Evolutionary conservation across 306 rosid species (phyloP).

Genomic region (Cucurbita argyrosperma): DNA sequence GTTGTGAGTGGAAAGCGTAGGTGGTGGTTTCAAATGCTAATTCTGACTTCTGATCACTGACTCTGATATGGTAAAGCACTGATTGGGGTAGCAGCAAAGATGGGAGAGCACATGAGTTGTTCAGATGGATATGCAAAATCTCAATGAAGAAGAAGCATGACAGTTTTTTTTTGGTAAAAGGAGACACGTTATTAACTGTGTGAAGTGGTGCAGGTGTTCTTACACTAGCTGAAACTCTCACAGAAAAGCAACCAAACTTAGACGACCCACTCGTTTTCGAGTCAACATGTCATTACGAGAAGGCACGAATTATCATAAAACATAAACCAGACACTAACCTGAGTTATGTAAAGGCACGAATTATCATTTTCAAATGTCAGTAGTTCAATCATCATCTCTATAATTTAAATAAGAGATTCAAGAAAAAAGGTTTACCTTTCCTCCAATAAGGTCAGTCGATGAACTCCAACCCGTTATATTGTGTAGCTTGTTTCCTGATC

Average conservation of each 20-base stretch:
- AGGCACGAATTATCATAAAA: no score
- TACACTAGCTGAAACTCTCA: not conserved
- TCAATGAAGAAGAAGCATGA: not conserved
- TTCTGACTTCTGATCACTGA: not conserved
- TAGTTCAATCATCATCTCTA: no score
- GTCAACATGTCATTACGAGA: no score
- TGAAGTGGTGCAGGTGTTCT: not conserved
- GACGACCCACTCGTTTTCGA: not conserved
- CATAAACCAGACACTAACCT: no score
- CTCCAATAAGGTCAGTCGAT: no score
- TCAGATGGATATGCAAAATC: not conserved
- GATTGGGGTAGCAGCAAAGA: not conserved
- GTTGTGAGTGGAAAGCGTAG: no score
- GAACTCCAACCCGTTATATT: no score
- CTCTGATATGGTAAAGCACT: not conserved
- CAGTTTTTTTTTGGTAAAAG: not conserved
- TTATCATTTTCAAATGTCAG: no score
- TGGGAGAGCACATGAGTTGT: not conserved
- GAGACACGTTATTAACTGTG: not conserved
- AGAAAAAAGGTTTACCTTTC: no score
- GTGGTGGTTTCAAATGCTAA: not conserved
- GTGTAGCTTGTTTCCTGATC: no score
- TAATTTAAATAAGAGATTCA: no score
- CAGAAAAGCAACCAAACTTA: not conserved
- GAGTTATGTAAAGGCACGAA: no score